Percentiles rank a stretch among this genome's conserved stretches.
phyloP scores from a whole-genome alignment of 257 asterid species.

The Nicotiana knightiana region DNA sequence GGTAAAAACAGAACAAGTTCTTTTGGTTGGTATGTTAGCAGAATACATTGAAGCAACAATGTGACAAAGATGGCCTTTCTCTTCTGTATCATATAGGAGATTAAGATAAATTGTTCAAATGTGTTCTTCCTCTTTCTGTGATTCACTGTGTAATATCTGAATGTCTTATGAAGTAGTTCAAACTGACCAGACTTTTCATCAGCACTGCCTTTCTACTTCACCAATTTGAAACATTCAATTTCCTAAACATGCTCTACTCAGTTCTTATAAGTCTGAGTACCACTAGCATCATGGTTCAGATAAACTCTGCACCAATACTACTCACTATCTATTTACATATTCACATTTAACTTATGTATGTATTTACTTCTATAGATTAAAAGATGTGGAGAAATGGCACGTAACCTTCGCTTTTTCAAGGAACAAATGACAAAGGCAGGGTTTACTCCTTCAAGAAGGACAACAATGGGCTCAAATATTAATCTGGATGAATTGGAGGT shows the following conservation, averaged over 20 bases:
- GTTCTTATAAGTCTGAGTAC: not conserved
- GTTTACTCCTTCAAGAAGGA: constrained; percentile 33
- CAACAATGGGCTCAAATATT: constrained; percentile 15
- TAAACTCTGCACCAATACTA: not conserved
- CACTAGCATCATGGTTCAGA: not conserved
- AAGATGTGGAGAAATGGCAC: constrained; percentile 63
- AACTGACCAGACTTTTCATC: not conserved
- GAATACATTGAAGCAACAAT: not conserved
- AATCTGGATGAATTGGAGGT: constrained; percentile 61
- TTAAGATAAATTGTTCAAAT: not conserved
- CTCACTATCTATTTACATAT: not conserved
- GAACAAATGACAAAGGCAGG: constrained; percentile 55
- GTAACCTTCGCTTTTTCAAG: constrained; percentile 44
- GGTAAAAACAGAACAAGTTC: not conserved
- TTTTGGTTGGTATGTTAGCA: not conserved
- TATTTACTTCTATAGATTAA: constrained; percentile 32
- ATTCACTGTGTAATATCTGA: not conserved
- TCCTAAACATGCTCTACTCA: not conserved
- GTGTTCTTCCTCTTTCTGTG: not conserved
- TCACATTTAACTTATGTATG: not conserved
- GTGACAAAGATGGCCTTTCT: not conserved
- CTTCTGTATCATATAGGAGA: not conserved
- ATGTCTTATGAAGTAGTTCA: not conserved
- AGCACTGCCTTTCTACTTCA: not conserved
- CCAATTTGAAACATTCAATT: not conserved